Evolutionary conservation across 2,329 filamentous ascomycete genomes (phyloP), one percentile per base, ranked within the genome.

Genomic region (Colletotrichum horii): DNA sequence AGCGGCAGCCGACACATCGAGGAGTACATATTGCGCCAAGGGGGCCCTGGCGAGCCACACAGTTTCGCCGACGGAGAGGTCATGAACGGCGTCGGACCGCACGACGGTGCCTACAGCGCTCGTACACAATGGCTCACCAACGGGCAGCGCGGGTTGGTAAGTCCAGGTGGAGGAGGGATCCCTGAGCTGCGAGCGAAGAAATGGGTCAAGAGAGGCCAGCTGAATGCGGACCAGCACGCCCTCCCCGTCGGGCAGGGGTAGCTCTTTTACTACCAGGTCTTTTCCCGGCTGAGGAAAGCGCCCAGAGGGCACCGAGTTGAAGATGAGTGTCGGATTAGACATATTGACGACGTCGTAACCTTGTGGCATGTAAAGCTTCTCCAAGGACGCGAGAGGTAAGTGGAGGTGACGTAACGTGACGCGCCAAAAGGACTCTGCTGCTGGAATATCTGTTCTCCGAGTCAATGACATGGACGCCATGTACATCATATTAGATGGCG

Each of bases 161-260:
- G 52, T 68, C 22, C 15, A 60, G n/a, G 16, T 11, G 3, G 66
- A 68, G 79, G 91, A 11, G 7, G 55, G 80, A 38, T 85, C 81
- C 48, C 93, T 90, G 93, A 96, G 94, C 77, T 90, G 89, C 74
- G 92, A 92, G 65, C 94, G 92, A 86, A 94, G 91, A 87, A 95
- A 95, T 8, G 94, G 94, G 82, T 95, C 94, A 83, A 92, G 93
- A 69, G 93, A 94, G 78, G 91, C 87, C 30, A 68, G 52, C 4
- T 58, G 28, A 8, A 68, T 30, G 32, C 66, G 52, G 19, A 68
- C 52, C 15, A 68, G 32, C n/a, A 68, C 66, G n/a, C 66, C 66
- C 5, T 68, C 48, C 16, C 52, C 52, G 24, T 19, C 52, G 22
- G 66, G 52, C 15, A 68, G 2, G 15, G 52, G 52, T 7, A 28